These are phyloP conservation scores for Canavalia gladiata DNA, from an alignment of 306 rosid genomes.

Conservation along the genomic window DNA sequence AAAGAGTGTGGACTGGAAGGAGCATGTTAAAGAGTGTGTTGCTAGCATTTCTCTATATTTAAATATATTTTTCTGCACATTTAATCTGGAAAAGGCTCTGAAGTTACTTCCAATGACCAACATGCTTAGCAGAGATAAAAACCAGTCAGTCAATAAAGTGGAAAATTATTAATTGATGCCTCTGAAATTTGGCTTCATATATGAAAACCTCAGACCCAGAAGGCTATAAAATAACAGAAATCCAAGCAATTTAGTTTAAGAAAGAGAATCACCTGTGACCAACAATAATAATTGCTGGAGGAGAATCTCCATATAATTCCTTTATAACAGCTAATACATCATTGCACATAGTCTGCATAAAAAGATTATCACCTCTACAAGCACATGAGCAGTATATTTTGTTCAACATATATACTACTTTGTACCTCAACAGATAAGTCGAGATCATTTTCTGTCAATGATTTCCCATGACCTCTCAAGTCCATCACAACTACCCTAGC, in stretches of 20 bases:
- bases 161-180: constrained; percentile 13
- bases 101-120: constrained; percentile 12
- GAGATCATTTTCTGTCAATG: constrained; percentile 76
- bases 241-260: constrained; percentile 26
- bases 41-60: too few relatives aligned
- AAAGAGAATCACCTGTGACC: constrained; percentile 79
- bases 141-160: constrained; percentile 20
- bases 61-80: neutral
- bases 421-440: constrained; percentile 88
- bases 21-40: too few relatives aligned
- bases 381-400: constrained; percentile 36
- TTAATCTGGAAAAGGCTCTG: constrained; percentile 30
- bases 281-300: constrained; percentile 85
- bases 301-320: constrained; percentile 79
- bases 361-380: constrained; percentile 28
- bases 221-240: constrained; percentile 33
- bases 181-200: neutral
- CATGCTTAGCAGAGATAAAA: constrained; percentile 30
- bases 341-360: constrained; percentile 92
- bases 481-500: constrained; percentile 93
- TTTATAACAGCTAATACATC: constrained; percentile 84
- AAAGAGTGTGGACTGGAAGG: too few relatives aligned
- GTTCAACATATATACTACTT: constrained; percentile 25
- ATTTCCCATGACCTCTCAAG: constrained; percentile 97
- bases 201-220: neutral